Conservation (phyloP, 1,284 basidiomycete species). For the Marasmius tenuissimus region DNA sequence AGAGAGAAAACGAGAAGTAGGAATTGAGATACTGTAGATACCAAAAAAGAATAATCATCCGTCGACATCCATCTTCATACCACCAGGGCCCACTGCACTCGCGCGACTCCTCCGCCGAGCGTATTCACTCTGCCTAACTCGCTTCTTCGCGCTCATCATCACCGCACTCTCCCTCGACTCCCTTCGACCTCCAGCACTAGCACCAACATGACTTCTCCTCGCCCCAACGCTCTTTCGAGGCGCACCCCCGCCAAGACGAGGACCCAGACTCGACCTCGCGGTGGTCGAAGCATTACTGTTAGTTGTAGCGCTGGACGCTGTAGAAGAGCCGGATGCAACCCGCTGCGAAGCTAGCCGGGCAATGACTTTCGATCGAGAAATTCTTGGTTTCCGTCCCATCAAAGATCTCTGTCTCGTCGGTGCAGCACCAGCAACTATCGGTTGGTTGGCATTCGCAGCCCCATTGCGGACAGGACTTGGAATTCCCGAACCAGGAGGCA, state of each 20-base stretch:
- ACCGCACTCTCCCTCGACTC: constrained; percentile 32
- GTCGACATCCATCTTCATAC: background rate
- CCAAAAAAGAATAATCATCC: background rate
- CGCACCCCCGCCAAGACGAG: constrained; percentile 8
- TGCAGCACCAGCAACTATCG: background rate
- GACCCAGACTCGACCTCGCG: constrained; percentile 11
- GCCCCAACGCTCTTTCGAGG: constrained; percentile 20
- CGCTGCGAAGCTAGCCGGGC: constrained; percentile 73
- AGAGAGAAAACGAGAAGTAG: background rate
- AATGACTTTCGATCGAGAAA: constrained; percentile 77
- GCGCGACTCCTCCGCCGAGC: constrained; percentile 43
- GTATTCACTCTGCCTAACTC: constrained; percentile 69
- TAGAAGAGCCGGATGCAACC: constrained; percentile 31
- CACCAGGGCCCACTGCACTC: background rate
- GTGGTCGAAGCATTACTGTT: constrained; percentile 15
- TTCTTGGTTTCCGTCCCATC: constrained; percentile 62
- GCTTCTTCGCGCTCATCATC: constrained; percentile 62
- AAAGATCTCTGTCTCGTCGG: constrained; percentile 39
- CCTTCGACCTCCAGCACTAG: constrained; percentile 38
- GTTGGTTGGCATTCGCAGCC: constrained; percentile 14
- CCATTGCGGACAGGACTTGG: constrained; percentile 31
- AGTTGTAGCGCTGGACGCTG: background rate
- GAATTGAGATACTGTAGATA: background rate
- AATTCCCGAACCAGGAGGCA: constrained; percentile 36
- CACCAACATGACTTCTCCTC: constrained; percentile 56